Evolutionary conservation across 345 rosid genomes (phyloP).

Genomic region (Hibiscus trionum): DNA sequence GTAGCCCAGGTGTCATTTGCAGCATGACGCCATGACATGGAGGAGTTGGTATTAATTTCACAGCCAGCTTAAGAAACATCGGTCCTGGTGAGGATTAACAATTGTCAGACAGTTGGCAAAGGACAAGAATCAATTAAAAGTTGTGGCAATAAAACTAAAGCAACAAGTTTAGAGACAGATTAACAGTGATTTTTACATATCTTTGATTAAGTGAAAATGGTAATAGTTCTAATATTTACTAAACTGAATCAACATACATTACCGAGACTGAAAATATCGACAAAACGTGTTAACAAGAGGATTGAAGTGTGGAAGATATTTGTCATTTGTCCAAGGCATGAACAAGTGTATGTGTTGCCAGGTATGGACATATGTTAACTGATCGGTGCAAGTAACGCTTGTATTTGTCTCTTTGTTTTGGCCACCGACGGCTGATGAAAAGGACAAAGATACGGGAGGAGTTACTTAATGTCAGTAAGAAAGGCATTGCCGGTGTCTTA

Average conservation of each 20-base stretch:
- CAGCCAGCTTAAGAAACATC: background rate
- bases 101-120: background rate
- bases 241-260: no score
- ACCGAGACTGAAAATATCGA: background rate
- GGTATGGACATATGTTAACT: background rate
- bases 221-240: no score
- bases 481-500: no score
- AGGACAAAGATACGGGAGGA: background rate
- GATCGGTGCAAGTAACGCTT: background rate
- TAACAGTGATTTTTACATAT: no score
- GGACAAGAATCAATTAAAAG: background rate
- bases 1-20: conserved; percentile 1
- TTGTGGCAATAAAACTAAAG: no score
- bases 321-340: background rate
- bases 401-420: background rate
- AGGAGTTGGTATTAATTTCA: background rate
- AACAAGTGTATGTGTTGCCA: background rate
- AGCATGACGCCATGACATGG: background rate
- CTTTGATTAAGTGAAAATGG: no score
- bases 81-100: background rate
- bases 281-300: conserved; percentile 10
- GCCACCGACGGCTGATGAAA: background rate
- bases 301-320: background rate
- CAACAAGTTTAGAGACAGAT: no score
- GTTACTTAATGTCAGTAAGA: no score